Evolutionary conservation across 2,329 filamentous ascomycete genomes (phyloP), one percentile per base, ranked within the genome.

Genomic region (Phaeosphaeria sp.): DNA sequence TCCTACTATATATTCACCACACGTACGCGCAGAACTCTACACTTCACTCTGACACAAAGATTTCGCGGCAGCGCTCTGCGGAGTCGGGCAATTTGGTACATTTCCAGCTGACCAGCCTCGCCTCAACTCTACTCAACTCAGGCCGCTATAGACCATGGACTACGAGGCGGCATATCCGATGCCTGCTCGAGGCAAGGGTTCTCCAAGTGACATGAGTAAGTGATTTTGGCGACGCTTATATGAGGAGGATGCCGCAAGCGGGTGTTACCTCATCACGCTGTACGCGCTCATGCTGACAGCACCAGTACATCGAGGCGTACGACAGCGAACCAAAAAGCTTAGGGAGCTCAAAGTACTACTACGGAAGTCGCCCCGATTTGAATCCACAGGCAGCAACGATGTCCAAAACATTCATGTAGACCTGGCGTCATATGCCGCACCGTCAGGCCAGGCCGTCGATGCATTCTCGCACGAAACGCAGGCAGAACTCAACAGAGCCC

Each of bases 401-500:
- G 6, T 13, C 11, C 6, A 36, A 36, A 36, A 13, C 30, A 36
- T 13, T 13, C 11, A 36, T 7, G 8, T 36, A 36, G 30, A 36
- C 3, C 6, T 13, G 8, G 15, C 15, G 30, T 36, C 30, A 13
- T 13, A 36, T 6, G 11, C 30, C 5, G 11, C 30, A 36, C 11
- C 11, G 3, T 13, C 30, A 13, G 8, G 6, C 15, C 8, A 36
- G 8, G 11, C 5, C 30, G 15, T 36, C 8, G 30, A 36, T 36
- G 6, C 15, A 36, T n/a, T 39, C 15, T n/a, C 27, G 3, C n/a
- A 50, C 8, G 11, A 13, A 6, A 36, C 30, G 30, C 30, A 36
- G 30, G 30, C 30, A 17, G 49, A 60, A 42, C 53, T 50, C 3
- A 8, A 6, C 4, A 44, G 53, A 44, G 64, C 62, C 27, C 56